Evolutionary conservation across 129 eudicot species (phyloP), one percentile per base, ranked within the genome.

Genomic region (Pulicaria dysenterica): DNA sequence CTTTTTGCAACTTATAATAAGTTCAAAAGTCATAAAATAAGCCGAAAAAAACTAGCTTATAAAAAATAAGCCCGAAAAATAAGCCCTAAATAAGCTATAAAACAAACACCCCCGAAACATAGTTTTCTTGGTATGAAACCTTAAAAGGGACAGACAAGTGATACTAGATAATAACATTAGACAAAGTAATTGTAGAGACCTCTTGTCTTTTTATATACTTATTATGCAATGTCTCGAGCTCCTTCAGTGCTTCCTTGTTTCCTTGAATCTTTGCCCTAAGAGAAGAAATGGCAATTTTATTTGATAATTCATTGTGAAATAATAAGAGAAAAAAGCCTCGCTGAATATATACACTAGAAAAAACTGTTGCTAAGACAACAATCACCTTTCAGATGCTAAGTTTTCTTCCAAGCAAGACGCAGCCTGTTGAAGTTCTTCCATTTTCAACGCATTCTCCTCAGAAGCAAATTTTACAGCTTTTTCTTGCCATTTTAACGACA

Each of bases 401-500:
- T 77, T 88, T 72, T 72, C 88, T 79, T 94, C 89, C 58, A 85
- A 51, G 67, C 49, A 74, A 39, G 89, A 84, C 3, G 88, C 69
- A 8, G 79, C 82, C 36, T 51, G 78, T 73, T 88, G 90, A 62
- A 84, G 46, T 64, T 85, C 92, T 50, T 58, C 85, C 73, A 81
- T 72, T 57, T 84, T 75, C 38, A 76, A 58, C 65, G 71, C 42
- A 71, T 82, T 94, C 13, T 82, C 91, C 79, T 87, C 98, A 50
- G 85, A 81, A 79, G 96, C 93, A 70, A 87, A 73, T 16, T 80
- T 87, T 59, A 96, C 88, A 60, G 91, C 88, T 79, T 70, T 87
- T 67, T 90, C 98, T 85, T 94, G 92, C 98, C 98, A 94, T 81
- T 94, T 90, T 69, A 94, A 69, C 15, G 86, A 79, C n/a, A 85